Base-by-base conservation (phyloP, 108 stramenopile genomes). In the Skeletonema tropicum region DNA sequence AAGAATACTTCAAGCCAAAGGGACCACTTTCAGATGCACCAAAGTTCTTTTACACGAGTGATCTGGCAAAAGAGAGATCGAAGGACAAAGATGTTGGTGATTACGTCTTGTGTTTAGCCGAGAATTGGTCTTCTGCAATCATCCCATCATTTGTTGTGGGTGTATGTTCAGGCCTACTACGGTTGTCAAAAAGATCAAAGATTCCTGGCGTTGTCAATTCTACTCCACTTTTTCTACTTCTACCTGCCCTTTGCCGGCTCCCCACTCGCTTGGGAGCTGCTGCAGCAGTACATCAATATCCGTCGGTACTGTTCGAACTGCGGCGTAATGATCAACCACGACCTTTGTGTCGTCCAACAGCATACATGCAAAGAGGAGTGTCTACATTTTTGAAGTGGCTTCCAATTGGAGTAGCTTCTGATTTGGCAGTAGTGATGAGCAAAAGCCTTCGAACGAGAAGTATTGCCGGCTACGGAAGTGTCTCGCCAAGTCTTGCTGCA, bases 101-200 rank as follows among this genome's bases (percentile, higher is more conserved):
- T 60, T 70, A 63, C 63, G 86, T 87, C 7, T 58, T 87, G 17
- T 84, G 86, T 45, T 48, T 90, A 61, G 67, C 83, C 55, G 89
- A 90, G 30, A 84, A 88, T 39, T 90, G 89, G 89, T 70, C 80
- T 4, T 86, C 89, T 17, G 86, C 86, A 13, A 82, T 90, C 8
- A 30, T 70, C 14, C 64, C 52, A 19, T 62, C 75, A 19, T 79
- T 83, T 23, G 21, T 75, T 15, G 35, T 73, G 71, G 75, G 70
- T 29, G 1, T 77, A 30, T 48, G 36, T 59, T 57, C 60, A 49
- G 39, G 31, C 25, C 23, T 21, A 31, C 19, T 48, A 17, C 69
- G 23, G 25, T 69, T 63, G 26, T 58, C 58, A 35, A 49, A n/a
- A n/a, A 26, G 59, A 35, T 36, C 17, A 31, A 77, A 30, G 32